Base-by-base conservation (phyloP, 176 grass and related monocot species). In the Avena insularis region DNA sequence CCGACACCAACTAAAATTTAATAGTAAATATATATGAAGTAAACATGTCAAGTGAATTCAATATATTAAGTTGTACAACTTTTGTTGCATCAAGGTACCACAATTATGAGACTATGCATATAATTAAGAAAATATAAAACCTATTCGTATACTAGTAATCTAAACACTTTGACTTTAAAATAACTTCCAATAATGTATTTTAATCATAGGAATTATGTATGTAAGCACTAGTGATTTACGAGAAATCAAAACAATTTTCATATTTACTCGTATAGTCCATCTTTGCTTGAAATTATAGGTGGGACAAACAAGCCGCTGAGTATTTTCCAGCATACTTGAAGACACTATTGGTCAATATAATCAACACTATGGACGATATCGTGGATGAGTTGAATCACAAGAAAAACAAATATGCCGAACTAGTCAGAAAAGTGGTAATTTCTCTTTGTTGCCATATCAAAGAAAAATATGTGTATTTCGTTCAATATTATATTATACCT, bases 291-390 rank as follows among this genome's bases (percentile, higher is more conserved):
- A 27, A 27, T 63, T 63, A 27, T 20, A 79, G 55, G 77, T 79
- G 77, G 77, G 56, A 79, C 38, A 58, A 62, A 45, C 20, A 79
- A 16, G 56, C 56, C 0, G 20, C 20, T 0, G 77, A 78, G 31
- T 2, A 38, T 14, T 15, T 75, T 14, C 50, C 78, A 60, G 6
- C 46, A 14, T 72, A 79, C 21, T 17, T 64, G 15, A 84, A 74
- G 51, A 1, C 27, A 13, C 33, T 47, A 5, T 87, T 70, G 21
- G 75, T 84, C 50, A 87, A 80, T 4, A 33, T 91, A 36, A 0
- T 87, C 1, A 31, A 33, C 56, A 86, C 68, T 2, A 15, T 13
- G 12, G 50, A 78, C 13, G 60, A 69, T 78, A 72, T 88, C 11
- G 86, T 82, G 27, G 29, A 61, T 29, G 77, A 88, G 8, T 45